Conservation (phyloP, 345 rosid genomes). For the Theobroma cacao region DNA sequence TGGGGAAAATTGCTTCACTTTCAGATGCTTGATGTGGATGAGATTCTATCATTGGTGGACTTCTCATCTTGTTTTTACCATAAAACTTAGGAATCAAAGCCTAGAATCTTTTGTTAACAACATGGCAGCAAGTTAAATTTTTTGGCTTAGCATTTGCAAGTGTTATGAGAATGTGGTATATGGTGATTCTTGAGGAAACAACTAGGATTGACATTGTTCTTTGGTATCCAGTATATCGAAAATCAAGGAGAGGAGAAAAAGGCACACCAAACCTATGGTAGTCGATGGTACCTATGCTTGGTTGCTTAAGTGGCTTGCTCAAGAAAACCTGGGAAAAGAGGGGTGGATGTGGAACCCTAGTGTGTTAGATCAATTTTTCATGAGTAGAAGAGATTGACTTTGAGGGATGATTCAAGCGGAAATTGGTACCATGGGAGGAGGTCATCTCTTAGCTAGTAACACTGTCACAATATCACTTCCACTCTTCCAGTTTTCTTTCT, state of each 20-base stretch:
- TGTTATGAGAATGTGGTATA: neutral
- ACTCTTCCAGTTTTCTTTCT: neutral
- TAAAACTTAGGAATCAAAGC: no score
- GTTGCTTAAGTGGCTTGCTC: neutral
- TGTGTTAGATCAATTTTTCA: no score
- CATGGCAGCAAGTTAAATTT: neutral
- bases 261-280: neutral
- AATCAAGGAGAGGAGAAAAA: neutral
- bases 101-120: no score
- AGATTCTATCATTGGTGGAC: no score
- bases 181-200: neutral
- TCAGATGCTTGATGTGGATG: no score
- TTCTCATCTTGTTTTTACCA: no score
- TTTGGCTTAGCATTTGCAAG: neutral
- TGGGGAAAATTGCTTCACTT: no score
- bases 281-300: neutral
- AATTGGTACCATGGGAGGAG: no score
- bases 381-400: neutral
- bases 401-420: neutral
- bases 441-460: neutral
- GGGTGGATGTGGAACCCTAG: neutral
- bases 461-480: neutral
- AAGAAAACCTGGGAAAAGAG: neutral
- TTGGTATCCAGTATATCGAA: neutral
- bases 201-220: neutral